These are phyloP conservation scores for Phytophthora melonis DNA, from an alignment of 352 stramenopile species.

Conservation along the genomic window DNA sequence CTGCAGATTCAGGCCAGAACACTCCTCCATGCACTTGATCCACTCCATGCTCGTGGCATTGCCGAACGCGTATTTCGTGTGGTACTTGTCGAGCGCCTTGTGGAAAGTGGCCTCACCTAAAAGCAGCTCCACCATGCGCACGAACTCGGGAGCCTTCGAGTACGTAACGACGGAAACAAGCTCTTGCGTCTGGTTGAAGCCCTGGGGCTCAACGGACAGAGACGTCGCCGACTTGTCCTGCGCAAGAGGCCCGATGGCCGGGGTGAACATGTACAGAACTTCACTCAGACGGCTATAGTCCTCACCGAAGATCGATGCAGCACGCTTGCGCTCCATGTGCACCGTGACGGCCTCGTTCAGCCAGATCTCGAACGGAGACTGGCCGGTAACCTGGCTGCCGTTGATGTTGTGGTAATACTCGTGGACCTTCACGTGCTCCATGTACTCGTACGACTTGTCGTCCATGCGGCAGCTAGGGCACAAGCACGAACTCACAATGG, in stretches of 20 bases:
- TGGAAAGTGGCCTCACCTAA: conserved; percentile 71
- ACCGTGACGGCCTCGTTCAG: conserved; percentile 85
- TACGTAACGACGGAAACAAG: conserved; percentile 82
- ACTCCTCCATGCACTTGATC: conserved; percentile 84
- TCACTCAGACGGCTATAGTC: conserved; percentile 79
- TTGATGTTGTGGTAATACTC: conserved; percentile 91
- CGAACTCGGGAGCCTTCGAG: conserved; percentile 82
- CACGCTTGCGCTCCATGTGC: conserved; percentile 83
- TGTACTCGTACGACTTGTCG: conserved; percentile 83
- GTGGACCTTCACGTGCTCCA: conserved; percentile 86
- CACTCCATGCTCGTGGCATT: conserved; percentile 82
- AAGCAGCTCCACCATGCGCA: conserved; percentile 82
- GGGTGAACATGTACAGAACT: conserved; percentile 82
- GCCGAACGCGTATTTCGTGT: conserved; percentile 76
- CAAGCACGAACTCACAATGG: conserved; percentile 78
- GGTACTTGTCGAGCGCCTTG: conserved; percentile 81
- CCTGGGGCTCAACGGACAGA: conserved; percentile 74
- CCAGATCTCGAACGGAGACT: conserved; percentile 86
- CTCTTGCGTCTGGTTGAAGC: conserved; percentile 85
- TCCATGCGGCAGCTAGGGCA: conserved; percentile 81
- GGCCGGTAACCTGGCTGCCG: conserved; percentile 79
- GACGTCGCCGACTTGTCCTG: conserved; percentile 78
- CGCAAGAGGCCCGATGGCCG: conserved; percentile 69
- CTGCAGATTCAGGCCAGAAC: conserved; percentile 65
- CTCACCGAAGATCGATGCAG: conserved; percentile 67